Base-by-base conservation (phyloP, 805 yeast genomes). In the Gaillardinia entomophila region DNA sequence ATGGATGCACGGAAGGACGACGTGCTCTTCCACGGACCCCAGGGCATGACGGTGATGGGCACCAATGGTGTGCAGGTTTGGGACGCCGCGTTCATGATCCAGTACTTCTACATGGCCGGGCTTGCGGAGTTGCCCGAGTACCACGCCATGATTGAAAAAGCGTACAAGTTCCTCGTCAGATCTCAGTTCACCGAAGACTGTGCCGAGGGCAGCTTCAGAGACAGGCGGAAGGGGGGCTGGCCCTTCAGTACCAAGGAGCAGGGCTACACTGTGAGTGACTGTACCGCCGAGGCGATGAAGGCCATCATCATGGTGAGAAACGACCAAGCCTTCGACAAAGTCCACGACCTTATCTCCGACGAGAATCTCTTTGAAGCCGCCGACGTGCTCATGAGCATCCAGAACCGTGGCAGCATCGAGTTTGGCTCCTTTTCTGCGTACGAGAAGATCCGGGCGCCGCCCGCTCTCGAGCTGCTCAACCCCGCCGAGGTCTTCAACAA, bases 401-500 rank as follows among this genome's bases (percentile, higher is more conserved):
- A 92, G 55, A 92, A 92, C 53, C 58, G 73, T 11, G 94, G 85
- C 0, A 62, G 71, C 4, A 83, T 79, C 52, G 90, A 89, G 45
- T 82, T 71, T 55, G 97, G 98, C 1, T 85, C 97, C 1, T 92
- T 88, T 59, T 82, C 97, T 1, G 76, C 96, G 0, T 92, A 92
- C 57, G 99, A 92, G 52, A 70, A 66, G 33, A 90, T 86, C 40
- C 79, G 88, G 44, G 88, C 95, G 0, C 76, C 95, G 0, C 77
- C 87, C 11, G 38, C 77, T 24, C 50, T 92, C 37, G 99, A 92
- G 53, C 48, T 59, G 32, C 62, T 92, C 36, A 90, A 90, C 45
- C 97, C 98, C 0, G 99, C 98, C 1, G 98, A 92, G 55, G 98
- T 92, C 0, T 92, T 92, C 60, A 96, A 95, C 36, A 89, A 92